Evolutionary conservation across 2,329 filamentous ascomycete species (phyloP).

Genomic region (Colletotrichum sojae): DNA sequence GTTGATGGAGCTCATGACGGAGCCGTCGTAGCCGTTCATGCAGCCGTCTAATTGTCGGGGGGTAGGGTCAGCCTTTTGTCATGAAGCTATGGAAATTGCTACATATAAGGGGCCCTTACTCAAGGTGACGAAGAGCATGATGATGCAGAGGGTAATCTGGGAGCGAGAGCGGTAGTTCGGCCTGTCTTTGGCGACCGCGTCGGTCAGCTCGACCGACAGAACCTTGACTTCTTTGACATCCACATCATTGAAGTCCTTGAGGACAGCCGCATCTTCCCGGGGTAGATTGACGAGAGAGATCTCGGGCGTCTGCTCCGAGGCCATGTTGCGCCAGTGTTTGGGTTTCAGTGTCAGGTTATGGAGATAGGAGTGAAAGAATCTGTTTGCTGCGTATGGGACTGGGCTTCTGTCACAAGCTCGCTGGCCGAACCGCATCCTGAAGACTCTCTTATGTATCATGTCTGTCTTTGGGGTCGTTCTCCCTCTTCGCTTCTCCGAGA

Average conservation of each 20-base stretch:
- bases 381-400: no score
- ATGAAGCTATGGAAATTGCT: no score
- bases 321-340: neutral
- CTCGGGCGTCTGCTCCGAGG: neutral
- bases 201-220: slow-evolving; percentile 38
- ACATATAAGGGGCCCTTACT: slow-evolving; percentile 13
- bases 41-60: slow-evolving; percentile 21
- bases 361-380: no score
- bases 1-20: slow-evolving; percentile 50
- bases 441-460: no score
- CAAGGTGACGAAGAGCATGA: slow-evolving; percentile 35
- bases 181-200: slow-evolving; percentile 41
- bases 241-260: neutral
- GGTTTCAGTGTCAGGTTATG: neutral
- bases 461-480: no score
- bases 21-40: slow-evolving; percentile 42
- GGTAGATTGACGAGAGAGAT: neutral
- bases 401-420: no score
- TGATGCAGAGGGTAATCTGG: slow-evolving; percentile 31
- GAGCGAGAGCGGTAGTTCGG: slow-evolving; percentile 35
- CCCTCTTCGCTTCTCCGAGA: no score
- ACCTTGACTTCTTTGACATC: slow-evolving; percentile 40
- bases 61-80: neutral
- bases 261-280: neutral
- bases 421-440: no score